A percentile compares a stretch with the other conserved stretches of the same genome.
phyloP scores from a whole-genome alignment of 805 yeast genomes.

The Teunomyces aglyptinius region DNA sequence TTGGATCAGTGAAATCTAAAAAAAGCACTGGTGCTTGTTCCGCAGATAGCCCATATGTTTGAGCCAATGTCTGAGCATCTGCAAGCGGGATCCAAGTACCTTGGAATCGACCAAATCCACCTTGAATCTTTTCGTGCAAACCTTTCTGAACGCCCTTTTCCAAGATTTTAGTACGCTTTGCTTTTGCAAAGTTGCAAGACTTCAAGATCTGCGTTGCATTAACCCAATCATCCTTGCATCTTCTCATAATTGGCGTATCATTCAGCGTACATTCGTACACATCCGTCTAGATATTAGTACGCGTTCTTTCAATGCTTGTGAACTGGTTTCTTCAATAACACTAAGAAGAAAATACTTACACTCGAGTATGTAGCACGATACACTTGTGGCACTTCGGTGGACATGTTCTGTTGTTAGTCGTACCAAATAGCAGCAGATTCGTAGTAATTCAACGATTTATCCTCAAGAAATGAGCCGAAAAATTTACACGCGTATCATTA shows the following conservation, averaged over 20 bases:
- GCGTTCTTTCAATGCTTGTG: constrained; percentile 2
- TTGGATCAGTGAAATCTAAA: constrained; percentile 36
- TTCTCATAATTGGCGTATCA: constrained; percentile 81
- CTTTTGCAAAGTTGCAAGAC: constrained; percentile 92
- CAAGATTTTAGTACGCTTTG: constrained; percentile 85
- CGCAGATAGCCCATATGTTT: constrained; percentile 37
- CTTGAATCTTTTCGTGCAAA: constrained; percentile 89
- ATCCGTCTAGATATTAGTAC: constrained; percentile 32
- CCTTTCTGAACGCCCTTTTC: constrained; percentile 93
- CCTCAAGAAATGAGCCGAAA: constrained; percentile 2
- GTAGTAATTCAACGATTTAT: constrained; percentile 1
- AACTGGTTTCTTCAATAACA: not conserved
- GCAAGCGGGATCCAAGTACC: constrained; percentile 94
- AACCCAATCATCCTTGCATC: constrained; percentile 91
- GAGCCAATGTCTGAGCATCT: constrained; percentile 54
- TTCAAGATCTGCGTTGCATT: constrained; percentile 95
- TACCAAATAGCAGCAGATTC: not conserved
- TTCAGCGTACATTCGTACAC: constrained; percentile 74
- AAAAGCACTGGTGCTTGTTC: constrained; percentile 43
- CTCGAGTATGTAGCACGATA: constrained; percentile 46
- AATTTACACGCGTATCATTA: constrained; percentile 2
- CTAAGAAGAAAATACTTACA: constrained; percentile 27
- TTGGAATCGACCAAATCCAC: constrained; percentile 95
- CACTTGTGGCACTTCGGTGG: constrained; percentile 35
- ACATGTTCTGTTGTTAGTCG: constrained; percentile 16